Evolutionary conservation across 1,284 basidiomycete genomes (phyloP), one percentile per base, ranked within the genome.

Genomic region (Boletellus sp.): DNA sequence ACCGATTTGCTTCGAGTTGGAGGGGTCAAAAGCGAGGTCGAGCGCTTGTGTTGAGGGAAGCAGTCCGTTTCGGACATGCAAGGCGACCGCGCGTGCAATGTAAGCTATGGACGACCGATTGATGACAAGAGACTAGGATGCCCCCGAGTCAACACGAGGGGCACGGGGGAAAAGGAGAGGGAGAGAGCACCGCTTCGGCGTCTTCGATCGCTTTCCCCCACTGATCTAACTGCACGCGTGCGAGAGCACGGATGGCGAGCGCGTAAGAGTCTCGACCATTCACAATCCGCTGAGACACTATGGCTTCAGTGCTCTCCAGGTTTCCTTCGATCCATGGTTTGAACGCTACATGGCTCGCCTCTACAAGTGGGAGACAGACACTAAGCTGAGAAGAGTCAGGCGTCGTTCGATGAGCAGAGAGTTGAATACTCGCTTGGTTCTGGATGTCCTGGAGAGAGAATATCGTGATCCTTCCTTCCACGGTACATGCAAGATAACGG

Each of bases 391-490:
- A 28, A 36, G 2, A 44, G 24, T 33, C 38, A 52, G 13, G 16
- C 35, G 5, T 16, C 8, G 13, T 15, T 15, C 4, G 2, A 10
- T 1, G 16, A 12, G 21, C 15, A 21, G 12, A 19, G 8, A 26
- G 12, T 19, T 16, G n/a, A 47, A 21, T 13, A 33, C 15, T 36
- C 36, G 47, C 54, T 44, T 54, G 50, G 7, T 26, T 26, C 24
- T 60, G 39, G 22, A 58, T 33, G 12, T 45, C 28, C 16, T 46
- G 38, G 37, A 58, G 55, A 10, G 32, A 19, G 5, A 40, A 32
- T 11, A 60, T 10, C 3, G 45, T 51, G n/a, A 58, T 35, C 36
- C 47, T 60, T 12, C 19, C 33, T 35, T 5, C 54, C 46, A 26
- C 10, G 24, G 24, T 26, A 21, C 42, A 50, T 12, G 48, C 57